Conservation (phyloP, 257 asterid species). For the Solanum sejunctum region DNA sequence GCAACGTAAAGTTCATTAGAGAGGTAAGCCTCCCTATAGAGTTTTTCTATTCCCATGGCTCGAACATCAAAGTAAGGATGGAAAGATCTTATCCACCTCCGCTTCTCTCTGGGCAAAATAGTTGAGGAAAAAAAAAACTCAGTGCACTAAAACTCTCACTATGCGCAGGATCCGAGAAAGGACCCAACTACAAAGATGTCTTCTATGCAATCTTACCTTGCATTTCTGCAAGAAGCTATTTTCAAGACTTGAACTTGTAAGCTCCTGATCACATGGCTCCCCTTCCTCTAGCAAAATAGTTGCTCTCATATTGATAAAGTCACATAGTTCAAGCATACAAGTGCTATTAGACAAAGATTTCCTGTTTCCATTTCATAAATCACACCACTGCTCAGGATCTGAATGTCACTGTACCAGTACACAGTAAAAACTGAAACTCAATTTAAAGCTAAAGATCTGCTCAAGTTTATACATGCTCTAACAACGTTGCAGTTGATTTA, state of each 20-base stretch:
- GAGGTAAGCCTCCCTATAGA: not conserved
- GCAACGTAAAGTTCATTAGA: not conserved
- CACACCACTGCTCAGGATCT: not conserved
- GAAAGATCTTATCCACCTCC: not conserved
- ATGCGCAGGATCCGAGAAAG: too few relatives aligned
- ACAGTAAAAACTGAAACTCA: not conserved
- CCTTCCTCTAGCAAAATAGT: too few relatives aligned
- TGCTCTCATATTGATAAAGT: not conserved
- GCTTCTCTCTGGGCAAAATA: not conserved
- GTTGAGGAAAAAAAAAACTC: not conserved
- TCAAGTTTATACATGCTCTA: not conserved
- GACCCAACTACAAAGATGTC: too few relatives aligned
- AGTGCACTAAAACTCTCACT: too few relatives aligned
- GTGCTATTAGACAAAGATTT: not conserved
- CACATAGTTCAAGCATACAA: not conserved
- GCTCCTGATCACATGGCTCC: too few relatives aligned
- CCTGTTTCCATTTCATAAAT: not conserved
- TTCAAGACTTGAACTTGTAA: too few relatives aligned
- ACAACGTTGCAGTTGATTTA: not conserved
- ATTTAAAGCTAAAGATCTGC: not conserved
- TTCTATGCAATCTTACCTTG: too few relatives aligned
- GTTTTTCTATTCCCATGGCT: not conserved
- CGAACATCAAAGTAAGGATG: not conserved
- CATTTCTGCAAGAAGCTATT: too few relatives aligned
- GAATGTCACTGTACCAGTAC: not conserved